Percentiles rank a stretch among this genome's conserved stretches.
phyloP scores from a whole-genome alignment of 2,329 filamentous ascomycete genomes.

The Claviceps fusiformis region DNA sequence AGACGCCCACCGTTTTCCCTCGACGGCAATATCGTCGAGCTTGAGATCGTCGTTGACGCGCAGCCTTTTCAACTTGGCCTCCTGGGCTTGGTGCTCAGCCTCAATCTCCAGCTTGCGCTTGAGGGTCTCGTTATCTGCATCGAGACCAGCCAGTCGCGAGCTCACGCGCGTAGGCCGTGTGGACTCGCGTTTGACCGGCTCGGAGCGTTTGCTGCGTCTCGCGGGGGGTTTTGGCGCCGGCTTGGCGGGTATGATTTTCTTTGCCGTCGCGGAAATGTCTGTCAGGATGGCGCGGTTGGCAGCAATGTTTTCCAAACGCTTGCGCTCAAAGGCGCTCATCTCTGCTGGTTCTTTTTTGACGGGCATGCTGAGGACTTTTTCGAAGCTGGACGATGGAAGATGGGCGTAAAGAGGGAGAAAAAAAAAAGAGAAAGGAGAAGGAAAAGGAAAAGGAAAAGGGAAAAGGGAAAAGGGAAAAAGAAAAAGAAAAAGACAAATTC shows the following conservation, averaged over 20 bases:
- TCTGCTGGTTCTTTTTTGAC: slow-evolving; percentile 27
- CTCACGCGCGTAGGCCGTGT: slow-evolving; percentile 41
- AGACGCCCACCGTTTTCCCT: slow-evolving; percentile 62
- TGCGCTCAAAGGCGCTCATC: slow-evolving; percentile 76
- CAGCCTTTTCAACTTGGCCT: slow-evolving; percentile 42
- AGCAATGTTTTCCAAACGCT: slow-evolving; percentile 73
- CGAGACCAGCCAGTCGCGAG: slow-evolving; percentile 42
- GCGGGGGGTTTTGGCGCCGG: slow-evolving; percentile 34
- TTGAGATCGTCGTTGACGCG: slow-evolving; percentile 46
- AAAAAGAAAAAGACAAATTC: not conserved
- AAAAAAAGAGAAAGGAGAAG: too few species aligned
- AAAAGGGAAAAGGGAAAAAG: too few species aligned
- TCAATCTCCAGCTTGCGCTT: slow-evolving; percentile 41
- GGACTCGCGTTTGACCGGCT: slow-evolving; percentile 33
- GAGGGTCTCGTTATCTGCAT: slow-evolving; percentile 30
- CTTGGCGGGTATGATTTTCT: slow-evolving; percentile 47
- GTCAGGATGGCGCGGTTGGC: slow-evolving; percentile 71
- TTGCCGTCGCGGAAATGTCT: slow-evolving; percentile 59
- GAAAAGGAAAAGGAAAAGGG: too few species aligned
- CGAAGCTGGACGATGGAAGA: not conserved
- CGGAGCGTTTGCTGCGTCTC: slow-evolving; percentile 18
- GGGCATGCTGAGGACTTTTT: slow-evolving; percentile 25
- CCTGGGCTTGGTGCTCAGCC: slow-evolving; percentile 24
- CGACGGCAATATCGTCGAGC: slow-evolving; percentile 65
- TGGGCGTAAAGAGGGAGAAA: not conserved